Evolutionary conservation across 352 stramenopile species (phyloP), one percentile per base, ranked within the genome.

Genomic region (Pythium myriotylum): DNA sequence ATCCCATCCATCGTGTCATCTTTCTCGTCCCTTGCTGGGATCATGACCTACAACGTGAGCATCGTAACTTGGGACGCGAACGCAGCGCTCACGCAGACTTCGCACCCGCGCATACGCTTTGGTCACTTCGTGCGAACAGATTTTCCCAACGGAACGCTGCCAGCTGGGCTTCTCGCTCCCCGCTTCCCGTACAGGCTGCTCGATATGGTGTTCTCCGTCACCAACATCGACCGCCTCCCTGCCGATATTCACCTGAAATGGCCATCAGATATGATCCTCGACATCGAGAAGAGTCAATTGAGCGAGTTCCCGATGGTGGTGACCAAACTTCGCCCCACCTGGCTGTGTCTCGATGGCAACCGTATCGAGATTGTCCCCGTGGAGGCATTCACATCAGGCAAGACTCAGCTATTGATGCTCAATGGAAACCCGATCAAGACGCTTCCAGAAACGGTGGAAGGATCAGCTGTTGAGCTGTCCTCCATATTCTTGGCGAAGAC

Each of bases 1-100:
- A 62, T 84, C 10, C 62, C 74, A 7, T 19, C 52, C 0, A 45
- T 42, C 8, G 24, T 84, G 1, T 33, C 65, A 2, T 16, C 59
- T 2, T 81, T 79, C 50, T 65, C 60, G 2, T 37, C 41, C 1
- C 56, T 86, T 3, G 48, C 76, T 19, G 50, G 67, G 1, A 24
- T 81, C 1, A 79, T 78, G 42, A 59, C 78, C 24, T 82, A 77
- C 53, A 84, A 82, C 42, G 73, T 72, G 5, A 82, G 67, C 9
- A 68, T 86, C 5, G 29, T 22, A 0, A 47, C 32, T 12, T 82
- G 74, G 72, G 26, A 54, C 0, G 37, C 59, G 7, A 62, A 48
- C 20, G 74, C 75, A 3, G 70, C 70, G 8, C 24, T 84, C 10
- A 69, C 67, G 0, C 29, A 67, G 3, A 46, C 40, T 0, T 20